Percentiles rank a stretch among this genome's conserved stretches.
These are phyloP conservation scores for Citrus hindsii DNA, from an alignment of 345 rosid species.

Conservation along the genomic window DNA sequence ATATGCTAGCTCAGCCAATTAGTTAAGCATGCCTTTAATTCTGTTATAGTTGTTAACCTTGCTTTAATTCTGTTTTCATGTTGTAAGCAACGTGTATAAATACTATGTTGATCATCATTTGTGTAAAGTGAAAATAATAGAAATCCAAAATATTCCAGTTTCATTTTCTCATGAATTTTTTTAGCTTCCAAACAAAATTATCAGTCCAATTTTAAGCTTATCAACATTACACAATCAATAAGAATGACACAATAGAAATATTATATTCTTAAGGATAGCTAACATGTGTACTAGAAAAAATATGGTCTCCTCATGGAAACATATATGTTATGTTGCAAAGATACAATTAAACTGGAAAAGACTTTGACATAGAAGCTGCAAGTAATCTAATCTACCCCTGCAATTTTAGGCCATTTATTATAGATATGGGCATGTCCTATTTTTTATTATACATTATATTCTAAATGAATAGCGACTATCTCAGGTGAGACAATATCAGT, in stretches of 20 bases:
- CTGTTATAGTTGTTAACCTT: no score
- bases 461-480: background rate
- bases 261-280: slow-evolving; percentile 10
- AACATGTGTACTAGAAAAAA: background rate
- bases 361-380: background rate
- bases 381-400: background rate
- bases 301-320: background rate
- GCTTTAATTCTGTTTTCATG: no score
- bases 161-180: no score
- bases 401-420: background rate
- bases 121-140: no score
- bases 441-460: background rate
- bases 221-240: background rate
- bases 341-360: background rate
- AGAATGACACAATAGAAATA: background rate
- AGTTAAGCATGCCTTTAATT: no score
- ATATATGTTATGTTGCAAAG: background rate
- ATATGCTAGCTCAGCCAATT: no score
- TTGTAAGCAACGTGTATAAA: no score
- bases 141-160: no score
- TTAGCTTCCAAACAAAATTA: no score
- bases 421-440: background rate
- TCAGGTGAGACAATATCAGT: background rate
- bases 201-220: no score
- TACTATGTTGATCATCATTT: no score